These are phyloP conservation scores for Strigomonas galati DNA, from an alignment of 208 protist species.

Conservation along the genomic window DNA sequence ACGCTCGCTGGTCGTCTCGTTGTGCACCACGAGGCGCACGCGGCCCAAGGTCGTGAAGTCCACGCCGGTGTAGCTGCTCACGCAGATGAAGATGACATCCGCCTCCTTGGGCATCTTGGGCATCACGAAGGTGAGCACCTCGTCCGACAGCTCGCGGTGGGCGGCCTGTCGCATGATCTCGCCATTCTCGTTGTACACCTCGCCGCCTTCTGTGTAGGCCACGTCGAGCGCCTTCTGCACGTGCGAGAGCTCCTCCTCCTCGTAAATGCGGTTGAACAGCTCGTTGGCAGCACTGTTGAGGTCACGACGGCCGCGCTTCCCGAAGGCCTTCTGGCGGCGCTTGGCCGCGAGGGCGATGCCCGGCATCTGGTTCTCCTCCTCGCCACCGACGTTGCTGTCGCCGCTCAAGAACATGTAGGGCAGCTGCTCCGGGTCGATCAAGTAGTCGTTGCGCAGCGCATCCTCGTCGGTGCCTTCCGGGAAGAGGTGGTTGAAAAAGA, in stretches of 20 bases:
- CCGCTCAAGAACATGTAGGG: constrained; percentile 85
- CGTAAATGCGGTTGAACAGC: constrained; percentile 69
- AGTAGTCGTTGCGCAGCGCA: constrained; percentile 31
- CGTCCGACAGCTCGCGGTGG: constrained; percentile 58
- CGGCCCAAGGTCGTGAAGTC: constrained; percentile 50
- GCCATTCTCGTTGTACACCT: constrained; percentile 21
- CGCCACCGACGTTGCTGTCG: constrained; percentile 74
- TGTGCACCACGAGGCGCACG: constrained; percentile 50
- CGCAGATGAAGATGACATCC: constrained; percentile 64
- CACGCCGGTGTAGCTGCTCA: constrained; percentile 76
- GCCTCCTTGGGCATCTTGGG: constrained; percentile 63
- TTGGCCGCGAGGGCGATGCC: constrained; percentile 46
- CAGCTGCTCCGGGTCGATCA: constrained; percentile 46
- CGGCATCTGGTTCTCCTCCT: constrained; percentile 73
- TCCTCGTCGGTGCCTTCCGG: constrained; percentile 49
- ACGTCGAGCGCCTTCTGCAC: constrained; percentile 50
- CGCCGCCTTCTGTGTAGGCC: constrained; percentile 24
- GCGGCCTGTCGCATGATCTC: constrained; percentile 14
- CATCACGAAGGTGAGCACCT: constrained; percentile 76
- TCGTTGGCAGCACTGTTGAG: constrained; percentile 30
- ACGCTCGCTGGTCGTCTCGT: constrained; percentile 59
- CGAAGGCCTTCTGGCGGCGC: constrained; percentile 28
- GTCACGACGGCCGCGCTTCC: constrained; percentile 18
- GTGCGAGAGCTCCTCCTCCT: constrained; percentile 53
- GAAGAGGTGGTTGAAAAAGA: constrained; percentile 87